Percentiles rank a stretch among this genome's conserved stretches.
Conservation (phyloP, 73 alveolate species). For the Breviolum minutum region DNA sequence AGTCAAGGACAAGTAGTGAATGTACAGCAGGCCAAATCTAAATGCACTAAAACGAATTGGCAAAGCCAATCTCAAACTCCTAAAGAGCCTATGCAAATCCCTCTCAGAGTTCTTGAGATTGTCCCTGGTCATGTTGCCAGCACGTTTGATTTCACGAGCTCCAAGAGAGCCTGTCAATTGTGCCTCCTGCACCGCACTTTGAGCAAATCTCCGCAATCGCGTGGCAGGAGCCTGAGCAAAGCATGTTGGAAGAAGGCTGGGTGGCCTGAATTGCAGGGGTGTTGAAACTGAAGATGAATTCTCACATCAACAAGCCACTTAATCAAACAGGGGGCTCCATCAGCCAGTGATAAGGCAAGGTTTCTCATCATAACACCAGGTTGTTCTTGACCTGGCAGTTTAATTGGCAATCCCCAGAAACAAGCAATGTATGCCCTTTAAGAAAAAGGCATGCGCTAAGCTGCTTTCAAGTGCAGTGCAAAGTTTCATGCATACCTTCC, state of each 20-base stretch:
- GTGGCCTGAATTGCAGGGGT: neutral
- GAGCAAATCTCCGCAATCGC: neutral
- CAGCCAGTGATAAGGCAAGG: conserved; percentile 12
- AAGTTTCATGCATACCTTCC: too few species aligned
- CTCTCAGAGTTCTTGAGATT: conserved; percentile 10
- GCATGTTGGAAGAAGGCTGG: neutral
- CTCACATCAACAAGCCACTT: neutral
- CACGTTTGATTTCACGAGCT: neutral
- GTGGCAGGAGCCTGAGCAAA: conserved; percentile 46
- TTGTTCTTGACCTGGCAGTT: neutral
- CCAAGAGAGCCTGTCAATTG: neutral
- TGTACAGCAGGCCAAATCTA: neutral
- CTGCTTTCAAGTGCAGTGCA: too few species aligned
- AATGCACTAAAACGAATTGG: neutral
- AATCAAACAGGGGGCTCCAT: neutral
- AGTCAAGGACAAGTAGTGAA: neutral
- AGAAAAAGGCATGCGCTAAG: too few species aligned
- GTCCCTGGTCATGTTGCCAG: conserved; percentile 19
- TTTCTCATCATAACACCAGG: conserved; percentile 42
- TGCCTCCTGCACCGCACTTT: neutral
- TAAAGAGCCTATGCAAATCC: conserved; percentile 14
- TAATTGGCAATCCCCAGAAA: too few species aligned
- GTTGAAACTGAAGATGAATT: neutral
- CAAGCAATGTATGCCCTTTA: too few species aligned
- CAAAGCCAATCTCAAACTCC: neutral